Evolutionary conservation across 2,329 filamentous ascomycete genomes (phyloP).

Genomic region (Chaetomiaceae sp.): DNA sequence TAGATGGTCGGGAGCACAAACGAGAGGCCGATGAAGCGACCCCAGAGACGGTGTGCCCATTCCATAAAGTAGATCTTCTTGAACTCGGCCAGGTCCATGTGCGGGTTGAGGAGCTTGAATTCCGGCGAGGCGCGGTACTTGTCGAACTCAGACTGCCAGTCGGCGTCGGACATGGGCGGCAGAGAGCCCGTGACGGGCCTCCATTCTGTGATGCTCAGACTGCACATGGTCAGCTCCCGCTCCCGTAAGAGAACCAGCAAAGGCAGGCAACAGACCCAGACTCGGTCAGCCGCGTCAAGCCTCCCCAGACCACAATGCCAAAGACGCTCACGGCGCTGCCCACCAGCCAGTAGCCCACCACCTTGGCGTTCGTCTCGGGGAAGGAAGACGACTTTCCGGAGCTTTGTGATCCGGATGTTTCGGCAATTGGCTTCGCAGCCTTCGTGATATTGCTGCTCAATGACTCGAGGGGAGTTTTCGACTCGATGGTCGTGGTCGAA

Average conservation of each 20-base stretch:
- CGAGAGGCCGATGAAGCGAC: slow-evolving; percentile 81
- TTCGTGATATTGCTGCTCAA: slow-evolving; percentile 16
- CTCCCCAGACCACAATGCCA: slow-evolving; percentile 93
- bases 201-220: slow-evolving; percentile 98
- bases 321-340: slow-evolving; percentile 91
- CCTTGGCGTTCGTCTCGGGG: slow-evolving; percentile 63
- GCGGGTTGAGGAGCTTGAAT: slow-evolving; percentile 84
- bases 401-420: slow-evolving; percentile 2
- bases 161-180: slow-evolving; percentile 69
- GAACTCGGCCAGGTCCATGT: slow-evolving; percentile 91
- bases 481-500: slow-evolving; percentile 27
- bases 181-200: slow-evolving; percentile 88
- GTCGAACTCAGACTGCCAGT: slow-evolving; percentile 90
- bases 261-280: slow-evolving; percentile 61
- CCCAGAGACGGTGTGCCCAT: slow-evolving; percentile 94
- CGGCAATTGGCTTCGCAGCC: neutral
- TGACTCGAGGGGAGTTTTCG: slow-evolving; percentile 28
- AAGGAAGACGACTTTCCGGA: slow-evolving; percentile 39
- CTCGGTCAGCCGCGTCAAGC: slow-evolving; percentile 88
- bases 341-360: slow-evolving; percentile 87
- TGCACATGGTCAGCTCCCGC: slow-evolving; percentile 36
- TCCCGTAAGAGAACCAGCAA: neutral
- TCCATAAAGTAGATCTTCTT: slow-evolving; percentile 99
- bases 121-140: slow-evolving; percentile 93
- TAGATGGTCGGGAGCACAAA: slow-evolving; percentile 86